These are phyloP conservation scores for Fusarium tricinctum DNA, from an alignment of 2,329 filamentous ascomycete genomes.

Conservation along the genomic window DNA sequence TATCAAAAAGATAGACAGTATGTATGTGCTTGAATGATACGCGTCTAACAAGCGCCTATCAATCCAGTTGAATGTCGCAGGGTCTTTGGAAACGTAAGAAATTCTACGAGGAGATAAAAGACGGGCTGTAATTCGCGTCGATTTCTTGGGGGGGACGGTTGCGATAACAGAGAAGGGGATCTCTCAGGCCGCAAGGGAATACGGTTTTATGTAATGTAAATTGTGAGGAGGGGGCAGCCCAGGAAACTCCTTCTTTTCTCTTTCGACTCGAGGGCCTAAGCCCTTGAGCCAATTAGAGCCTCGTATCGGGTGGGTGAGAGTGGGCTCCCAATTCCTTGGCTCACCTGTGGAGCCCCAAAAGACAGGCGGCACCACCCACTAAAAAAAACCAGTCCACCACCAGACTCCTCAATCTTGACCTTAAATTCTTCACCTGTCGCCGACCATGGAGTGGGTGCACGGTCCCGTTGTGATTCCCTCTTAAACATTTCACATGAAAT, in stretches of 20 bases:
- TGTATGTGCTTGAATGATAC: constrained; percentile 22
- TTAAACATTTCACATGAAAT: constrained; percentile 30
- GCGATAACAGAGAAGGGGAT: constrained; percentile 53
- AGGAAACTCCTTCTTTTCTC: constrained; percentile 44
- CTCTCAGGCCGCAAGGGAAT: constrained; percentile 48
- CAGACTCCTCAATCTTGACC: constrained; percentile 36
- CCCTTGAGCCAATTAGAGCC: constrained; percentile 41
- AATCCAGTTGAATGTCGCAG: constrained; percentile 45
- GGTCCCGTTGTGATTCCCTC: constrained; percentile 28
- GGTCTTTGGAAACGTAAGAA: constrained; percentile 51
- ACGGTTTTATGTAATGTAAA: constrained; percentile 59
- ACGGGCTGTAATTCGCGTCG: constrained; percentile 50
- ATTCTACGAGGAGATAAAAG: constrained; percentile 53
- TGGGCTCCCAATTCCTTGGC: constrained; percentile 16
- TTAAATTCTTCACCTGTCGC: constrained; percentile 33
- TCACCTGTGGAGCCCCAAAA: constrained; percentile 30
- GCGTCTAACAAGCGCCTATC: constrained; percentile 52
- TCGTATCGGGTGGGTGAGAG: constrained; percentile 4
- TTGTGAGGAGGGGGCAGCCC: constrained; percentile 51
- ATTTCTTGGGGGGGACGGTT: constrained; percentile 48
- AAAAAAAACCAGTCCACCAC: constrained; percentile 45
- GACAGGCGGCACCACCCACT: constrained; percentile 41
- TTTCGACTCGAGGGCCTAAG: constrained; percentile 35
- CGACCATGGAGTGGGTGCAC: constrained; percentile 23
- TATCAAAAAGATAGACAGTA: constrained; percentile 31